Percentiles rank a stretch among this genome's conserved stretches.
phyloP scores from a whole-genome alignment of 129 eudicot species.

The Flaveria ramosissima region DNA sequence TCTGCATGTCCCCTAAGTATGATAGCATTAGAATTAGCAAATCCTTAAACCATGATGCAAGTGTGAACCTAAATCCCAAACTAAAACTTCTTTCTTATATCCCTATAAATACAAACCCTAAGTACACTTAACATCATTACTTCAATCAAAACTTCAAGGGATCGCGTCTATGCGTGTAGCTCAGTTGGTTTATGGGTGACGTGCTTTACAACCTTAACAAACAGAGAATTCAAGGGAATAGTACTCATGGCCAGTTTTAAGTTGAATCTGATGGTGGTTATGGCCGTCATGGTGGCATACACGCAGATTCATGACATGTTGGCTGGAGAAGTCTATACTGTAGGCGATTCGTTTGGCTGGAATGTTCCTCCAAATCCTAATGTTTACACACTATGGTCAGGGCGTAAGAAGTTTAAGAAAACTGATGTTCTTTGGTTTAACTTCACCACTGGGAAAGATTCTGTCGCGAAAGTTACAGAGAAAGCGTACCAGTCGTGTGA shows the following conservation, averaged over 20 bases:
- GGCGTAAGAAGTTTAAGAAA: neutral
- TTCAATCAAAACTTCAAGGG: too few relatives aligned
- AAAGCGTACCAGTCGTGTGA: neutral
- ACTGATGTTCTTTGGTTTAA: conserved; percentile 24
- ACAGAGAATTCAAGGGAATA: too few relatives aligned
- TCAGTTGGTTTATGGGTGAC: too few relatives aligned
- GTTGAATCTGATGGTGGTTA: neutral
- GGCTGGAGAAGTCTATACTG: neutral
- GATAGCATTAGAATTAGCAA: too few relatives aligned
- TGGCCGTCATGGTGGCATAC: neutral
- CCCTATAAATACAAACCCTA: too few relatives aligned
- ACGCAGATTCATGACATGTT: neutral
- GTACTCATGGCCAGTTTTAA: neutral
- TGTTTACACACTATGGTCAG: conserved; percentile 11
- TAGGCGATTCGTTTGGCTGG: neutral
- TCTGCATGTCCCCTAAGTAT: too few relatives aligned
- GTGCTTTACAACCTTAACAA: too few relatives aligned
- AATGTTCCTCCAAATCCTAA: neutral
- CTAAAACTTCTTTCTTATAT: too few relatives aligned
- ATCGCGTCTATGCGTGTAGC: too few relatives aligned
- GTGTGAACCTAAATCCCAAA: too few relatives aligned
- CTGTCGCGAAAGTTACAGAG: neutral
- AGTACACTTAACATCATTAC: too few relatives aligned
- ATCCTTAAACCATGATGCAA: too few relatives aligned
- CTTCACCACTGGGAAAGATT: conserved; percentile 1